Evolutionary conservation across 2,329 filamentous ascomycete species (phyloP).

Genomic region (Alternaria metachromatica): DNA sequence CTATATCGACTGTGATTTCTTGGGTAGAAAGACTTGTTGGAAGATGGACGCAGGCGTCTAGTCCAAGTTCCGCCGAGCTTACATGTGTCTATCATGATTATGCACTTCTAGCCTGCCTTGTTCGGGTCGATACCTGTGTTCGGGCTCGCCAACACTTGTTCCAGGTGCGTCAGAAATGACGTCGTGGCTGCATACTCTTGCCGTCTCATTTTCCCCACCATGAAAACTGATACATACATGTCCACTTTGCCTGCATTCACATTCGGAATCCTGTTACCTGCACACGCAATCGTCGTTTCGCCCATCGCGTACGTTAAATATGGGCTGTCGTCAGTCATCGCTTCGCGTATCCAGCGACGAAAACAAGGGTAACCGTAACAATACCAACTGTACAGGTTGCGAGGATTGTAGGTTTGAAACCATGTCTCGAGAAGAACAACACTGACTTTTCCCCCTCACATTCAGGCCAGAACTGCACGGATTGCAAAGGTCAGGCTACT

Average conservation of each 20-base stretch:
- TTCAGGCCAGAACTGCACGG: slow-evolving; percentile 5
- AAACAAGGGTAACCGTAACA: slow-evolving; percentile 7
- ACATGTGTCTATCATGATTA: background rate
- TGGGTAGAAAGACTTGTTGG: background rate
- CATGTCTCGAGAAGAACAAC: background rate
- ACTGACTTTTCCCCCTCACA: background rate
- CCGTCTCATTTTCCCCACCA: background rate
- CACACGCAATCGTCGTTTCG: background rate
- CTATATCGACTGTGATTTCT: background rate
- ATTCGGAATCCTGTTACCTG: background rate
- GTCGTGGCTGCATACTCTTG: slow-evolving; percentile 1
- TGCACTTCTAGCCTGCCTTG: background rate
- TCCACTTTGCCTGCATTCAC: background rate
- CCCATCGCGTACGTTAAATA: background rate
- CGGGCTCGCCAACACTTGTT: background rate
- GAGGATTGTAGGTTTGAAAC: slow-evolving; percentile 3
- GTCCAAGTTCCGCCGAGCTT: background rate
- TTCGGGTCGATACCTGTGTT: background rate
- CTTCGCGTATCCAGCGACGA: background rate
- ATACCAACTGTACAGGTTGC: slow-evolving; percentile 8
- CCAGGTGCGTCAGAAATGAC: background rate
- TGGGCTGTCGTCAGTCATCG: slow-evolving; percentile 3
- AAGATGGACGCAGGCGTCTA: background rate
- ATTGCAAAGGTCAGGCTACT: slow-evolving; percentile 6
- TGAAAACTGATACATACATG: background rate